Percentiles rank a stretch among this genome's conserved stretches.
These are phyloP conservation scores for Rhododendron ferrugineum DNA, from an alignment of 148 eudicot genomes.

Conservation along the genomic window DNA sequence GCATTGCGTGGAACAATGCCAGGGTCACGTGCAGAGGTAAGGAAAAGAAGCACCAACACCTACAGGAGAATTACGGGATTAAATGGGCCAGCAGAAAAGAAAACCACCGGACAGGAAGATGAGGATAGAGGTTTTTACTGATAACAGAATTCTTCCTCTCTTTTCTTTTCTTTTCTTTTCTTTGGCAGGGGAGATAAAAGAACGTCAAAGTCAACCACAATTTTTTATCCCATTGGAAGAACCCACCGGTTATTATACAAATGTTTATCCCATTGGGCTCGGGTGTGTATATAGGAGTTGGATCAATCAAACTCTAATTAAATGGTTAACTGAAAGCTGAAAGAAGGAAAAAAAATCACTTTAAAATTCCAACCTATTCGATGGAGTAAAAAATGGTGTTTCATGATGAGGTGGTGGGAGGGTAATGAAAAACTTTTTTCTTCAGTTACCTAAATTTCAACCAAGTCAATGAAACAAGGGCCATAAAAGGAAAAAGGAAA, in stretches of 20 bases:
- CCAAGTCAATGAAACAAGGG: background rate
- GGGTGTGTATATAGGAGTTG: background rate
- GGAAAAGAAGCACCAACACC: conserved; percentile 53
- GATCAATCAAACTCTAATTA: background rate
- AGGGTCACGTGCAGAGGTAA: conserved; percentile 59
- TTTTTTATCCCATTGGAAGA: background rate
- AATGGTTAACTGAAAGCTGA: background rate
- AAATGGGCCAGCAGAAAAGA: conserved; percentile 13
- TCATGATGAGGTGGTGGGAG: background rate
- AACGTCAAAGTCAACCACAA: background rate
- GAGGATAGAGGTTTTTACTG: background rate
- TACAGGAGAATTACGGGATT: conserved; percentile 13
- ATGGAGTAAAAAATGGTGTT: background rate
- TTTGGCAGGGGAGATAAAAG: background rate
- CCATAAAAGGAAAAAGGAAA: background rate
- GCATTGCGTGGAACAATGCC: conserved; percentile 61
- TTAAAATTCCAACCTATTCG: background rate
- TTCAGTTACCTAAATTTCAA: background rate
- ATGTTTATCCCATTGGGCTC: background rate
- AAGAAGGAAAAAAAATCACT: background rate
- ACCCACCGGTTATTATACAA: background rate
- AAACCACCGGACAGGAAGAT: background rate
- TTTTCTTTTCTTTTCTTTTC: no score
- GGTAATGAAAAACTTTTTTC: background rate
- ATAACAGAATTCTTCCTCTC: no score